A percentile compares a stretch with the other conserved stretches of the same genome.
Conservation (phyloP, 306 rosid genomes). For the Urtica urens region DNA sequence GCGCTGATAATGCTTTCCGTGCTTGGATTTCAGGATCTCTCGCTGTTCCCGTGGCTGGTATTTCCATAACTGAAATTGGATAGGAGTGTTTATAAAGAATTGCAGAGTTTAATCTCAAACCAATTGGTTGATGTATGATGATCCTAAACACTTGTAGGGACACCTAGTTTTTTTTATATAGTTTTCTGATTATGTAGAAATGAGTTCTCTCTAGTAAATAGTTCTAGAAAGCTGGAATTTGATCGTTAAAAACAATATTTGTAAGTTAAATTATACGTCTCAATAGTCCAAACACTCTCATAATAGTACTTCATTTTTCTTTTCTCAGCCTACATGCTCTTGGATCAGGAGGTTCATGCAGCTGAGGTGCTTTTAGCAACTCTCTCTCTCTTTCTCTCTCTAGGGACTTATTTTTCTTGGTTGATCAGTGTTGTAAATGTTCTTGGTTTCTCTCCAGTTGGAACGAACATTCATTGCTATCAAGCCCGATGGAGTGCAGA, state of each 20-base stretch:
- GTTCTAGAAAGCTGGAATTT: too few species aligned
- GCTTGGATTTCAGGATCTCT: slow-evolving; percentile 69
- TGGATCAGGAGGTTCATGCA: slow-evolving; percentile 92
- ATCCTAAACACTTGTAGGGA: too few species aligned
- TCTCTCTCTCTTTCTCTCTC: slow-evolving; percentile 1
- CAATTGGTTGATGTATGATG: too few species aligned
- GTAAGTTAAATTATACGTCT: neutral
- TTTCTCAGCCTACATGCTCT: slow-evolving; percentile 51
- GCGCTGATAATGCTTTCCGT: slow-evolving; percentile 34
- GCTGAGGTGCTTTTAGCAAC: slow-evolving; percentile 50
- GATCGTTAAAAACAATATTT: too few species aligned
- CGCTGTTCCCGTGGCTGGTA: slow-evolving; percentile 81
- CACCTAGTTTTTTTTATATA: too few species aligned
- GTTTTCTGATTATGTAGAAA: too few species aligned
- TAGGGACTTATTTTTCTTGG: neutral
- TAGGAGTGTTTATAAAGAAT: too few species aligned
- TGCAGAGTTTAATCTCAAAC: too few species aligned
- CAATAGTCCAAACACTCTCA: neutral
- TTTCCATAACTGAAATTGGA: neutral
- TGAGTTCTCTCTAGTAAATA: too few species aligned
- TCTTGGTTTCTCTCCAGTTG: slow-evolving; percentile 29
- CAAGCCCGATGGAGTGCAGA: slow-evolving; percentile 92
- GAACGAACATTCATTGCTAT: slow-evolving; percentile 96
- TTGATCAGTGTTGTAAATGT: slow-evolving; percentile 3
- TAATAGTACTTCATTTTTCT: slow-evolving; percentile 14